A percentile compares a stretch with the other conserved stretches of the same genome.
Evolutionary conservation across 2,329 filamentous ascomycete species (phyloP).

Genomic region (Penicillium sp.): DNA sequence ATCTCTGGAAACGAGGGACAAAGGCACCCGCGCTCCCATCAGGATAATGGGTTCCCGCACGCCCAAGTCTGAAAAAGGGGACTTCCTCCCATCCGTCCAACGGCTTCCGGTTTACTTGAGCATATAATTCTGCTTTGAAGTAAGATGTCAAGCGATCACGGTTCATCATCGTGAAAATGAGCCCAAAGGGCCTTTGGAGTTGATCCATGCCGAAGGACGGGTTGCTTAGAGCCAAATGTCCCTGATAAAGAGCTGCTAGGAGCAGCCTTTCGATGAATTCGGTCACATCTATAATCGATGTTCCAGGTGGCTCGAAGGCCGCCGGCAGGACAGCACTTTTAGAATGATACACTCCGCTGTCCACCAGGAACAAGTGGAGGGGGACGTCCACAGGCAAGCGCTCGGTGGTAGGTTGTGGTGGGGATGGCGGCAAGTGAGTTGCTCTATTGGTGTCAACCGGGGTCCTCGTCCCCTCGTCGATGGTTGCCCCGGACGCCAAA

Average conservation of each 20-base stretch:
- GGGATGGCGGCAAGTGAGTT: background rate
- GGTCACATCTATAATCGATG: background rate
- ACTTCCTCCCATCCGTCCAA: conserved; percentile 26
- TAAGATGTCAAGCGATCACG: conserved; percentile 17
- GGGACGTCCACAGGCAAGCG: background rate
- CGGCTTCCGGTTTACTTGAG: conserved; percentile 16
- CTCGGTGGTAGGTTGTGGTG: background rate
- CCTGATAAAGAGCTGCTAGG: background rate
- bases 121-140: conserved; percentile 23
- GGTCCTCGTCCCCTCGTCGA: background rate
- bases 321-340: background rate
- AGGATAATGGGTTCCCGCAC: conserved; percentile 29
- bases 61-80: conserved; percentile 28
- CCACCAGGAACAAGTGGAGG: background rate
- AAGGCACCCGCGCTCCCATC: background rate
- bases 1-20: conserved; percentile 11
- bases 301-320: background rate
- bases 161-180: conserved; percentile 26
- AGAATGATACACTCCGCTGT: background rate
- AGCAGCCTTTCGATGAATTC: background rate
- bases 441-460: background rate
- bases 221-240: conserved; percentile 6
- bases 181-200: conserved; percentile 23
- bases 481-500: background rate
- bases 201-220: conserved; percentile 16